Conservation (phyloP, 805 yeast species). For the Sugiyamaella valdiviana region DNA sequence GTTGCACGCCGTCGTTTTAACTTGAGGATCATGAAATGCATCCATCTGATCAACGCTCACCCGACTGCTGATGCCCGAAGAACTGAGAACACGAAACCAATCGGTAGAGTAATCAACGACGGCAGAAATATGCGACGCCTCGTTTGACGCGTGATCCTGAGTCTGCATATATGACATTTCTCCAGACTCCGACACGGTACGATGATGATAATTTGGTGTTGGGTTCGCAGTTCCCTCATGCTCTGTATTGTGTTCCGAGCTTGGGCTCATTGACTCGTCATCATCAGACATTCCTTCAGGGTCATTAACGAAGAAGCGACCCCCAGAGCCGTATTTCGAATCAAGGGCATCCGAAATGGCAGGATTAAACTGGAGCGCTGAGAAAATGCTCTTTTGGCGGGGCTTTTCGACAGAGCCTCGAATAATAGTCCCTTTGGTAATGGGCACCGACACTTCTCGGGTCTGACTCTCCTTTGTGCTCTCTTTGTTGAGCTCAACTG, state of each 20-base stretch:
- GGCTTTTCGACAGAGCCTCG: neutral
- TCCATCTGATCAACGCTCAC: neutral
- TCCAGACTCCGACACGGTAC: neutral
- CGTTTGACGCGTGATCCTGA: neutral
- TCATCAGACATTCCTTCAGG: constrained; percentile 18
- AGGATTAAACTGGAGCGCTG: constrained; percentile 79
- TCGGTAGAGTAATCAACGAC: neutral
- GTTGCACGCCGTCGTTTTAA: neutral
- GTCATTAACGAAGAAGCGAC: constrained; percentile 65
- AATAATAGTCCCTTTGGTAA: neutral
- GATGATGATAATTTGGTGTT: neutral
- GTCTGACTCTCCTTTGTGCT: neutral
- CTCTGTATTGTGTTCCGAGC: neutral
- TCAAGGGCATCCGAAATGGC: constrained; percentile 70
- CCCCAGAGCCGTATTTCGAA: constrained; percentile 82
- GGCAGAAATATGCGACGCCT: neutral
- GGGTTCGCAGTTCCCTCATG: neutral
- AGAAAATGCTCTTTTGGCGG: constrained; percentile 57
- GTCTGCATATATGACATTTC: neutral
- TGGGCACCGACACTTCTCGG: neutral
- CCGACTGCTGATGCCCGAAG: neutral
- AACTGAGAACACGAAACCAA: neutral
- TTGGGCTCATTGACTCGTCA: constrained; percentile 9
- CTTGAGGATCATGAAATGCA: neutral
- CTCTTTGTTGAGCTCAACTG: neutral